phyloP scores from a whole-genome alignment of 2,329 filamentous ascomycete species.

The Ophiostoma perfectum region DNA sequence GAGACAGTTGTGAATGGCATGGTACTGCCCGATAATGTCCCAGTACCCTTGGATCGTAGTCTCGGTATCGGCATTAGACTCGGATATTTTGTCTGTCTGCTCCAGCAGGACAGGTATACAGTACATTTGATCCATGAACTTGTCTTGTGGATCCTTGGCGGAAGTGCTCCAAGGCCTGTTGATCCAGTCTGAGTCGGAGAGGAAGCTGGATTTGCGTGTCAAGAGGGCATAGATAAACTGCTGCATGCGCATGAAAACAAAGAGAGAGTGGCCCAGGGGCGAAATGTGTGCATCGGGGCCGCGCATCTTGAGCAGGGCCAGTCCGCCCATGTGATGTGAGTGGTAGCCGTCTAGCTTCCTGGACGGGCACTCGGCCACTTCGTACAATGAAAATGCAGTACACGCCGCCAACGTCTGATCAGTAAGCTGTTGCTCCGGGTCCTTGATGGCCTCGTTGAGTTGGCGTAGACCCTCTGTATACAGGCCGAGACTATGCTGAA shows the following conservation, averaged over 20 bases:
- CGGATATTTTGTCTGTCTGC: slow-evolving; percentile 18
- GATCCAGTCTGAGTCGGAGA: slow-evolving; percentile 25
- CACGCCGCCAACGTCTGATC: slow-evolving; percentile 28
- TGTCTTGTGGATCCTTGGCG: slow-evolving; percentile 27
- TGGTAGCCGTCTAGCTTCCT: slow-evolving; percentile 22
- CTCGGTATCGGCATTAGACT: not conserved
- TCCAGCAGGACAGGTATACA: slow-evolving; percentile 23
- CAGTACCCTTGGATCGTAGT: slow-evolving; percentile 9
- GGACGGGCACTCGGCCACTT: slow-evolving; percentile 28
- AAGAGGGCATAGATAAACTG: slow-evolving; percentile 26
- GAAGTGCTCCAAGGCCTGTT: slow-evolving; percentile 23
- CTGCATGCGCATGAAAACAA: slow-evolving; percentile 27
- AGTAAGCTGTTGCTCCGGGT: slow-evolving; percentile 13
- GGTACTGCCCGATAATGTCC: slow-evolving; percentile 20
- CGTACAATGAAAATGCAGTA: slow-evolving; percentile 27
- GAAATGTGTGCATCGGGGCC: slow-evolving; percentile 24
- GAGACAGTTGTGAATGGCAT: slow-evolving; percentile 20
- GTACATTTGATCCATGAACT: slow-evolving; percentile 28
- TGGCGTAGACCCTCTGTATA: slow-evolving; percentile 24
- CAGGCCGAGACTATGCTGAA: slow-evolving; percentile 24
- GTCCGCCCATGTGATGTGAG: slow-evolving; percentile 27
- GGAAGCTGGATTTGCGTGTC: slow-evolving; percentile 23
- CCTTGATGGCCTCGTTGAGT: slow-evolving; percentile 24
- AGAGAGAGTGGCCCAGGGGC: slow-evolving; percentile 26
- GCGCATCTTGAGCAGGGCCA: slow-evolving; percentile 27